Evolutionary conservation across 2,329 filamentous ascomycete species (phyloP).

Genomic region (Thielaviopsis populi): DNA sequence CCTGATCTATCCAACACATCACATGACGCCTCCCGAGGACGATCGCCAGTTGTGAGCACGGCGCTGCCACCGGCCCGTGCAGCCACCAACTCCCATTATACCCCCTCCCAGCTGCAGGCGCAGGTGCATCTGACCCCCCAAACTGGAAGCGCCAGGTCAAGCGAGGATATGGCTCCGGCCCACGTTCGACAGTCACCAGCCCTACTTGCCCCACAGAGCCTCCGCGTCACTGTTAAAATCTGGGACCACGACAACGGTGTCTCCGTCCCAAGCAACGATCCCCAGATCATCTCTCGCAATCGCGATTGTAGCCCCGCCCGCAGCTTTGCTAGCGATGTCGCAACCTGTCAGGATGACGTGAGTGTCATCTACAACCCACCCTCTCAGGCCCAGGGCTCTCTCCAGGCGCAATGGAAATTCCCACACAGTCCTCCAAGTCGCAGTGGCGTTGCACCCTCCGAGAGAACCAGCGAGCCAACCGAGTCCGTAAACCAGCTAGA

Average conservation of each 20-base stretch:
- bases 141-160: background rate
- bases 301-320: constrained; percentile 1
- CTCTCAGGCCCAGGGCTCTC: background rate
- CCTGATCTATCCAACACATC: background rate
- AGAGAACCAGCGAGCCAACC: constrained; percentile 19
- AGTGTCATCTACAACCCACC: constrained; percentile 6
- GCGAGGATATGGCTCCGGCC: background rate
- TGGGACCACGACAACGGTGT: background rate
- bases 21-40: background rate
- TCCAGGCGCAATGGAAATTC: background rate
- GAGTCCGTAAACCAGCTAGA: constrained; percentile 36
- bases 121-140: background rate
- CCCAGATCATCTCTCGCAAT: background rate
- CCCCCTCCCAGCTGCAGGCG: background rate
- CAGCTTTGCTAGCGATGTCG: constrained; percentile 13
- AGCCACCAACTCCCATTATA: background rate
- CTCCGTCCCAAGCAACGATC: background rate
- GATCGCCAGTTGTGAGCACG: background rate
- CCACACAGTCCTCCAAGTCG: background rate
- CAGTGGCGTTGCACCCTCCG: constrained; percentile 8
- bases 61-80: background rate
- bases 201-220: background rate
- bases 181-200: background rate
- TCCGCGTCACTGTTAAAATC: background rate
- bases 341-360: constrained; percentile 10